These are phyloP conservation scores for Parathielavia hyrcaniae DNA, from an alignment of 495 filamentous ascomycete species.

Conservation along the genomic window DNA sequence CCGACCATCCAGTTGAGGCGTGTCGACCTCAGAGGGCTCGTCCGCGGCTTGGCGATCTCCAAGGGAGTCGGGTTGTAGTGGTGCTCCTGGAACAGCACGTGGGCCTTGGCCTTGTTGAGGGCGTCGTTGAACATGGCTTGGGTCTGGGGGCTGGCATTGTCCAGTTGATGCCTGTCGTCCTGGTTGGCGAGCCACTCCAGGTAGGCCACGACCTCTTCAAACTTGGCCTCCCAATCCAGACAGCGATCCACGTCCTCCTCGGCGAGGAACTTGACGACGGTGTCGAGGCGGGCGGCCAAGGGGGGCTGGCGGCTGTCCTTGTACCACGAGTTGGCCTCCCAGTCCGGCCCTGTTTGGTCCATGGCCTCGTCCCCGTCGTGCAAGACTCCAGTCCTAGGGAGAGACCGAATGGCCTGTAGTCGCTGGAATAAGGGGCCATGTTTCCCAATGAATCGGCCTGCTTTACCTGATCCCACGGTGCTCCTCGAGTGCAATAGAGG, in stretches of 20 bases:
- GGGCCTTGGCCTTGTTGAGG: conserved; percentile 22
- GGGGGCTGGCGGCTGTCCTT: conserved; percentile 22
- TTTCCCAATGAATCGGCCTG: neutral
- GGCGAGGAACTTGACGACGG: conserved; percentile 28
- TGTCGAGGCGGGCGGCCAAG: conserved; percentile 24
- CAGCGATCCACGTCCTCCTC: conserved; percentile 32
- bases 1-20: conserved; percentile 24
- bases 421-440: neutral
- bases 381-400: neutral
- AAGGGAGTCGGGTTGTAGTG: conserved; percentile 19
- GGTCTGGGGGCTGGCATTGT: conserved; percentile 15
- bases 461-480: neutral
- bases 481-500: neutral
- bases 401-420: neutral
- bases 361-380: neutral
- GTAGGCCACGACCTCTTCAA: conserved; percentile 23
- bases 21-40: conserved; percentile 14
- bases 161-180: conserved; percentile 19
- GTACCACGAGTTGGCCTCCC: conserved; percentile 21
- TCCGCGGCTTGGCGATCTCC: conserved; percentile 11
- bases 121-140: conserved; percentile 24
- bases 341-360: conserved; percentile 19
- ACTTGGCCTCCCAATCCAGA: conserved; percentile 22
- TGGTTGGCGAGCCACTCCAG: conserved; percentile 26
- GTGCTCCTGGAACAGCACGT: conserved; percentile 27